Conservation (phyloP, 768 basidiomycete genomes). For the Phaffia australis region DNA sequence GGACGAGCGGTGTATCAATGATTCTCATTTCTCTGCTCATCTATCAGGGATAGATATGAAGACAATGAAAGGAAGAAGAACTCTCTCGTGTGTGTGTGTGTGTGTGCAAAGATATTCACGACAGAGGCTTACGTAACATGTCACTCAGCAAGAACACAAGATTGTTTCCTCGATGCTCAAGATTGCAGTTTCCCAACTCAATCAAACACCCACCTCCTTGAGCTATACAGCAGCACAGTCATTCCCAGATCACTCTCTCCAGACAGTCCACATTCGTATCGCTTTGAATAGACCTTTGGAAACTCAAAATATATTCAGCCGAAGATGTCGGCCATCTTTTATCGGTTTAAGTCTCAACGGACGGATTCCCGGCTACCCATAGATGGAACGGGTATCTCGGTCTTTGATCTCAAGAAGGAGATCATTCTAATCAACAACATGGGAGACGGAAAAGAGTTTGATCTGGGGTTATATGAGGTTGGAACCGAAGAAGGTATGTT, state of each 20-base stretch:
- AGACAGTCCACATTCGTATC: not conserved
- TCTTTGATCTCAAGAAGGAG: slow-evolving; percentile 98
- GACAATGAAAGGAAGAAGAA: no score
- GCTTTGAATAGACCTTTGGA: not conserved
- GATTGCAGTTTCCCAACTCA: not conserved
- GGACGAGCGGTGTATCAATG: not conserved
- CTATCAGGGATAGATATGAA: no score
- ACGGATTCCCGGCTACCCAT: slow-evolving; percentile 92
- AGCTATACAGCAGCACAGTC: not conserved
- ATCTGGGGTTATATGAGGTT: slow-evolving; percentile 73
- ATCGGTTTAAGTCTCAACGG: slow-evolving; percentile 91
- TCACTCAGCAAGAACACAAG: no score
- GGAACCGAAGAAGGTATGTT: slow-evolving; percentile 78
- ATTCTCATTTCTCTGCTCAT: not conserved
- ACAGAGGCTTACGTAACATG: no score
- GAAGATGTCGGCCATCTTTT: slow-evolving; percentile 72
- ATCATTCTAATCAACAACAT: slow-evolving; percentile 93
- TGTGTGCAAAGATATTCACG: no score
- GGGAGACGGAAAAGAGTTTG: slow-evolving; percentile 78
- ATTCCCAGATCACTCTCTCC: not conserved
- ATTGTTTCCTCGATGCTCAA: no score
- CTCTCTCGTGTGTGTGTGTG: no score
- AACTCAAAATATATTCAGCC: not conserved
- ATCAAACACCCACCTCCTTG: not conserved
- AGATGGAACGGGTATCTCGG: slow-evolving; percentile 96